These are phyloP conservation scores for Pichia sp. DNA, from an alignment of 1,139 yeast genomes.

Conservation along the genomic window DNA sequence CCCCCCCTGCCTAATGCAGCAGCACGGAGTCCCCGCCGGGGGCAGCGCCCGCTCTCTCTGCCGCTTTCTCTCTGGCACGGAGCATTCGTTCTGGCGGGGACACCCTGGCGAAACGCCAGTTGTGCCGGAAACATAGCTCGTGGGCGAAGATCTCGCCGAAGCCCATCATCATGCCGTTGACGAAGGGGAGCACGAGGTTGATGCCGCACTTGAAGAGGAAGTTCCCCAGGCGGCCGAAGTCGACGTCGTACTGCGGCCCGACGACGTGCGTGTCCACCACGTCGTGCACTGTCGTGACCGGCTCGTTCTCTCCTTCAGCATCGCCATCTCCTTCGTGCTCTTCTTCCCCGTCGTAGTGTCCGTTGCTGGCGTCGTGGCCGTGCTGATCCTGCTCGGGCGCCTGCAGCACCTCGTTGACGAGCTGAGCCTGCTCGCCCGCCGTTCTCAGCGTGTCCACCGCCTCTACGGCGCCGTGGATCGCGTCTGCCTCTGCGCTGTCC, in stretches of 20 bases:
- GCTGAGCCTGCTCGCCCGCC: not conserved
- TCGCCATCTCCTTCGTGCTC: not conserved
- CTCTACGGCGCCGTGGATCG: slow-evolving; percentile 6
- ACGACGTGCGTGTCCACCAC: not conserved
- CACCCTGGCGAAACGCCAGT: slow-evolving; percentile 75
- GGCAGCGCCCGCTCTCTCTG: not conserved
- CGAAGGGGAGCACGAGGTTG: slow-evolving; percentile 77
- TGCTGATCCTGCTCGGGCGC: not conserved
- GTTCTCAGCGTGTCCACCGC: not conserved
- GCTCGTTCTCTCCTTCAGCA: not conserved
- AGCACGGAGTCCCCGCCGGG: not conserved
- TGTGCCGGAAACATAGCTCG: slow-evolving; percentile 77
- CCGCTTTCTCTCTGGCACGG: not conserved
- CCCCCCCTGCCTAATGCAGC: not conserved
- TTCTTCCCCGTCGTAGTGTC: not conserved
- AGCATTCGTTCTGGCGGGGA: slow-evolving; percentile 11
- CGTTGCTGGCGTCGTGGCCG: not conserved
- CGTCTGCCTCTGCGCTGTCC: not conserved
- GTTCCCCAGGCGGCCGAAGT: slow-evolving; percentile 1
- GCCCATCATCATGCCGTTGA: slow-evolving; percentile 94
- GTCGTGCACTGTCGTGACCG: not conserved
- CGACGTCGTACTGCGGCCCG: slow-evolving; percentile 3
- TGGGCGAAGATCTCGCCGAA: slow-evolving; percentile 95
- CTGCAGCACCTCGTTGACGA: not conserved
- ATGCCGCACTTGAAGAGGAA: slow-evolving; percentile 48